Evolutionary conservation across 257 asterid genomes (phyloP).

Genomic region (Salvia rosmarinus): DNA sequence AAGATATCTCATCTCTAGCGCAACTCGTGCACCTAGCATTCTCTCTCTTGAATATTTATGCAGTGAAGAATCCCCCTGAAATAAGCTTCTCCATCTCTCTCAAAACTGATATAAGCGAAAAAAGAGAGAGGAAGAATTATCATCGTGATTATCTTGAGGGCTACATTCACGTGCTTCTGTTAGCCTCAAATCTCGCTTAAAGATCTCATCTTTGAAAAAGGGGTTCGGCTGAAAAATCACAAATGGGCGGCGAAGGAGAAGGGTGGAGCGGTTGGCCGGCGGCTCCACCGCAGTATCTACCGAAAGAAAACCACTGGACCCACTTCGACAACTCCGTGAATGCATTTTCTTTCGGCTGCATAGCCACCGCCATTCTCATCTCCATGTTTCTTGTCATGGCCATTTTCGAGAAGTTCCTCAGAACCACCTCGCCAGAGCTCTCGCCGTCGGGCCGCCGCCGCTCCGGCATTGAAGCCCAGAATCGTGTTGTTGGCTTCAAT

Average conservation of each 20-base stretch:
- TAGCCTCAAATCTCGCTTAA: too few relatives aligned
- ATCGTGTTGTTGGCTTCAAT: constrained; percentile 38
- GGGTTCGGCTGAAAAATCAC: not conserved
- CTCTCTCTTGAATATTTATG: constrained; percentile 18
- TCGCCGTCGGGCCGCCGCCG: constrained; percentile 42
- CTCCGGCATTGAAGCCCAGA: constrained; percentile 63
- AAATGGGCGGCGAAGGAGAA: constrained; percentile 63
- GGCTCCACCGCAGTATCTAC: constrained; percentile 53
- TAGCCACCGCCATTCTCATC: constrained; percentile 82
- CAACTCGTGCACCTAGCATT: too few relatives aligned
- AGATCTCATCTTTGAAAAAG: not conserved
- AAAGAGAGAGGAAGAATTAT: not conserved
- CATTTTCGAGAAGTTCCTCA: constrained; percentile 70
- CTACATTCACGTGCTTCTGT: too few relatives aligned
- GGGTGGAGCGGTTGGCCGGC: constrained; percentile 68
- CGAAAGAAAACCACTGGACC: constrained; percentile 70
- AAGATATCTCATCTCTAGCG: too few relatives aligned
- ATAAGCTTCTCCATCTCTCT: constrained; percentile 28
- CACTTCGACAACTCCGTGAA: constrained; percentile 82
- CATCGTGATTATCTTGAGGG: not conserved
- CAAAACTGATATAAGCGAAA: constrained; percentile 37
- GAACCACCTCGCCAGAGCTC: constrained; percentile 53
- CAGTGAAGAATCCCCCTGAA: constrained; percentile 28
- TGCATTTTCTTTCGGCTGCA: constrained; percentile 85
- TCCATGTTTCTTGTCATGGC: constrained; percentile 92